Evolutionary conservation across 2,329 filamentous ascomycete species (phyloP), one percentile per base, ranked within the genome.

Genomic region (Colletotrichum karsti): DNA sequence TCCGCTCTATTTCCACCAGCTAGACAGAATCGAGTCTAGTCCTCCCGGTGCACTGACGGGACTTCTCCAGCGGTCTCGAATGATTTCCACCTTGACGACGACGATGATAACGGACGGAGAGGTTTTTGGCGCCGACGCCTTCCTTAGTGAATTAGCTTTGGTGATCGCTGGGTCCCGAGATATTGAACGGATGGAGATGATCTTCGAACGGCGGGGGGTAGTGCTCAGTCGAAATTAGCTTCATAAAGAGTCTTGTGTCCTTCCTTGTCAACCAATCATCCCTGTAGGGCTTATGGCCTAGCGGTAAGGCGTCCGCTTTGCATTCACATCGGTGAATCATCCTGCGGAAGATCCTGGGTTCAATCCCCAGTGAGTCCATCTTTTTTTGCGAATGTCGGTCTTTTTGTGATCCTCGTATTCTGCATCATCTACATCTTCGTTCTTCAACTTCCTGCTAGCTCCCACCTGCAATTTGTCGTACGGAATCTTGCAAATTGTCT

Each of bases 271-370:
- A 2, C 33, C 33, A 35, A 35, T 35, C 33, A 35, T 35, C 10
- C n/a, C n/a, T n/a, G n/a, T n/a, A n/a, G 69, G 69, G 69, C 67
- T 67, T 61, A 60, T 71, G 63, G 69, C 69, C 67, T 70, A 71
- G 69, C 59, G 69, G 69, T 70, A 61, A 67, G 67, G 69, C 67
- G 55, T 70, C 63, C 65, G 69, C 69, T 71, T 71, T 71, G 69
- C 69, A 71, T 56, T 65, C 39, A 28, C 26, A 10, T 22, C 6
- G 3, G 9, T 13, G 15, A 15, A 26, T 10, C 22, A 26, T 2
- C 3, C 18, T 57, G 54, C 54, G 65, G 67, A 70, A 70, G 69
- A 67, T 67, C 69, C 58, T 65, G 69, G 69, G 69, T 71, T 71
- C 69, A 71, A 71, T 65, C 69, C 69, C 69, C 69, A 59, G 58